Percentiles rank a stretch among this genome's conserved stretches.
These are phyloP conservation scores for Sorghum bicolor DNA, from an alignment of 176 grass and related monocot genomes.

Conservation along the genomic window Sorghum_bicolor_NCBIv3 NC_012875.2:49704501-49705000, in stretches of 20 bases:
- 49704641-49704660: conserved; percentile 41
- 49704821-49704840: not conserved
- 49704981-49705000: conserved; percentile 6
- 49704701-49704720: conserved; percentile 49
- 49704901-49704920: not conserved
- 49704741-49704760: conserved; percentile 55
- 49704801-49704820: not conserved
- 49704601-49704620: conserved; percentile 83
- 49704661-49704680: conserved; percentile 56
- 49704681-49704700: conserved; percentile 49
- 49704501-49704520: conserved; percentile 12
- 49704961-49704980: conserved; percentile 1
- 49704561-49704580: conserved; percentile 61
- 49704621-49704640: conserved; percentile 59
- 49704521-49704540: conserved; percentile 59
- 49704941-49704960: not conserved
- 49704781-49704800: too few relatives aligned
- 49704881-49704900: not conserved
- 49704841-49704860: not conserved
- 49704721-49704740: conserved; percentile 69
- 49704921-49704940: not conserved
- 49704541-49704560: conserved; percentile 80
- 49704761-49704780: conserved; percentile 41
- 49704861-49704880: not conserved
- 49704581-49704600: conserved; percentile 70